These are phyloP conservation scores for Torrubiella hemipterigena DNA, from an alignment of 2,329 filamentous ascomycete genomes.

Conservation along the genomic window DNA sequence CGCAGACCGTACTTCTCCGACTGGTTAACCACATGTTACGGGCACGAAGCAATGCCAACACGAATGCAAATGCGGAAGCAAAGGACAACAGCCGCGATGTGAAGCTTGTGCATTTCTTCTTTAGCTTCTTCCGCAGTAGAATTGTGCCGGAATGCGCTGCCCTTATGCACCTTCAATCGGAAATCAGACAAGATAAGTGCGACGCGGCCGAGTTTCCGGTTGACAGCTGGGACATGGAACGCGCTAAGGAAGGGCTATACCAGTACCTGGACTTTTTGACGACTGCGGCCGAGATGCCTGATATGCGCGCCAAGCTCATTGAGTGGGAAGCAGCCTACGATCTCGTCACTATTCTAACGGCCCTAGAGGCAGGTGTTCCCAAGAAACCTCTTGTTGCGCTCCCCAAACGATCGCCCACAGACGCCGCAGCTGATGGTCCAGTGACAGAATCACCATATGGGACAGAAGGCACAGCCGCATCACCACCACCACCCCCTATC, in stretches of 20 bases:
- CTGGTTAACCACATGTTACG: conserved; percentile 85
- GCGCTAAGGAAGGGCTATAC: conserved; percentile 86
- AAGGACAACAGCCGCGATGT: conserved; percentile 44
- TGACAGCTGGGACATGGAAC: conserved; percentile 95
- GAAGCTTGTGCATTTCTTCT: conserved; percentile 74
- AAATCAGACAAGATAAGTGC: conserved; percentile 66
- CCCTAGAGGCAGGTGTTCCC: conserved; percentile 76
- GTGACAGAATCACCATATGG: conserved; percentile 54
- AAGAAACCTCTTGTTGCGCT: conserved; percentile 57
- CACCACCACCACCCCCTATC: conserved; percentile 30
- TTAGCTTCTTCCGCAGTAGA: conserved; percentile 81
- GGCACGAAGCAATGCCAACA: conserved; percentile 25
- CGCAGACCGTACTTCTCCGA: conserved; percentile 85
- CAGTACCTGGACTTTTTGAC: conserved; percentile 92
- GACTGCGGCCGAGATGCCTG: conserved; percentile 73
- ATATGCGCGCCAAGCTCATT: conserved; percentile 73
- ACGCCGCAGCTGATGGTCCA: conserved; percentile 18
- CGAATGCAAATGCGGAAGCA: conserved; percentile 27
- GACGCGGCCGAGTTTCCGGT: conserved; percentile 83
- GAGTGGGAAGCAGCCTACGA: conserved; percentile 90
- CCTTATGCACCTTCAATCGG: conserved; percentile 85
- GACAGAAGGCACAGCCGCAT: conserved; percentile 24
- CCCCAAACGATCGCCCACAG: conserved; percentile 22
- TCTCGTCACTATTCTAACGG: conserved; percentile 73
- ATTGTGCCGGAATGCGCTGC: conserved; percentile 91